Conservation (phyloP, 306 rosid genomes). For the Amphicarpaea edgeworthii region DNA sequence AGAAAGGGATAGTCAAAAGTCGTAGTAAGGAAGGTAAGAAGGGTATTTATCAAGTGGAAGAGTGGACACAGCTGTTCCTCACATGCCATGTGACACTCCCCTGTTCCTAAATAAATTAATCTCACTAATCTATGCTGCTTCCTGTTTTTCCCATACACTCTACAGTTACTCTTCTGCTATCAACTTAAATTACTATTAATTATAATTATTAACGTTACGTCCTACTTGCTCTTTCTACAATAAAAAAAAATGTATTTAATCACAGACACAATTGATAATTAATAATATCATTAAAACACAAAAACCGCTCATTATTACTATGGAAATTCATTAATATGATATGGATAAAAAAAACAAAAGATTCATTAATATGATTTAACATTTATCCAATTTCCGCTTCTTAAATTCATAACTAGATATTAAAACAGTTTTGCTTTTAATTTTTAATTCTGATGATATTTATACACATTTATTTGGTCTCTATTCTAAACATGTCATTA, state of each 20-base stretch:
- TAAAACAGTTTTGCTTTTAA: too few species aligned
- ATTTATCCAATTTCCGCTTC: not conserved
- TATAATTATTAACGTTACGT: too few species aligned
- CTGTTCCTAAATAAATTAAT: not conserved
- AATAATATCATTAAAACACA: not conserved
- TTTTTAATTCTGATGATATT: too few species aligned
- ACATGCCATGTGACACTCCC: slow-evolving; percentile 77
- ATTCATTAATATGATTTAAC: not conserved
- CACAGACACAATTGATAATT: not conserved
- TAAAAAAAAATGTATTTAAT: not conserved
- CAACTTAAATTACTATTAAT: not conserved
- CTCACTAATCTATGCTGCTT: not conserved
- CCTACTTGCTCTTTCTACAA: not conserved
- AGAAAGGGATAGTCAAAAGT: slow-evolving; percentile 69
- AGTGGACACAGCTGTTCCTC: slow-evolving; percentile 77
- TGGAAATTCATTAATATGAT: not conserved
- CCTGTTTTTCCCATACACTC: not conserved
- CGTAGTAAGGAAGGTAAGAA: slow-evolving; percentile 59
- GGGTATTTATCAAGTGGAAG: slow-evolving; percentile 82
- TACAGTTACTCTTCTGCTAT: too few species aligned
- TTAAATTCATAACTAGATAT: too few species aligned
- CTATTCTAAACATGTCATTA: too few species aligned
- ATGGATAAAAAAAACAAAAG: too few species aligned
- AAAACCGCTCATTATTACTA: not conserved
- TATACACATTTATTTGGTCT: too few species aligned